These are phyloP conservation scores for Pseudogymnoascus sp. DNA, from an alignment of 2,329 filamentous ascomycete genomes.

Conservation along the genomic window DNA sequence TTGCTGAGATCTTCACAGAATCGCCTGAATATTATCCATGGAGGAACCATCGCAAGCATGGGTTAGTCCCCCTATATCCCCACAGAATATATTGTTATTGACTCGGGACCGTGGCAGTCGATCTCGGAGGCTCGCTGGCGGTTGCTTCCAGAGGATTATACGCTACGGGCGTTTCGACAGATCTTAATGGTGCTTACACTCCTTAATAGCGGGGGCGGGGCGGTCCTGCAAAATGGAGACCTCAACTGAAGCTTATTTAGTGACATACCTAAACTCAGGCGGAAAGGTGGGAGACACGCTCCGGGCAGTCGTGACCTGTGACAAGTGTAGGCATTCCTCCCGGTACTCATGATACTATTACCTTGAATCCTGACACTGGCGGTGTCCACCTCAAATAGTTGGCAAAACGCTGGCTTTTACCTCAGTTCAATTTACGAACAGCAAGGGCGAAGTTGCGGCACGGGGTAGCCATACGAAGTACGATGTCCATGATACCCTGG, in stretches of 20 bases:
- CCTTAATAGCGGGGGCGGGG: background rate
- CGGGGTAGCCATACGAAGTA: slow-evolving; percentile 62
- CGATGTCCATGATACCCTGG: slow-evolving; percentile 14
- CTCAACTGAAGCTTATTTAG: slow-evolving; percentile 30
- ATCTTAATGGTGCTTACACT: slow-evolving; percentile 47
- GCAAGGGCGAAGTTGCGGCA: slow-evolving; percentile 52
- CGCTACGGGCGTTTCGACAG: slow-evolving; percentile 57
- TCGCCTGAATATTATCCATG: slow-evolving; percentile 67
- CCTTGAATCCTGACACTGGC: slow-evolving; percentile 5
- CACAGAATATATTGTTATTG: background rate
- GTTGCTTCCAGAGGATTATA: slow-evolving; percentile 58
- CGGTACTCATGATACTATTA: background rate
- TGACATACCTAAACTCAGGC: slow-evolving; percentile 55
- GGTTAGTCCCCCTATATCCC: slow-evolving; percentile 16
- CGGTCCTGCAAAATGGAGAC: slow-evolving; percentile 1
- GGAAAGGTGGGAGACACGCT: slow-evolving; percentile 51
- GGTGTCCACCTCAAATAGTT: slow-evolving; percentile 34
- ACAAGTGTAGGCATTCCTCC: slow-evolving; percentile 44
- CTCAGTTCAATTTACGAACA: slow-evolving; percentile 51
- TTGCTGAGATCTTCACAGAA: slow-evolving; percentile 45
- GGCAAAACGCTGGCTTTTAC: slow-evolving; percentile 59
- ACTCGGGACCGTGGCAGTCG: slow-evolving; percentile 35
- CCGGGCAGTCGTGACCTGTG: slow-evolving; percentile 50
- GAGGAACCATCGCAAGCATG: slow-evolving; percentile 71
- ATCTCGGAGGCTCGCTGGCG: slow-evolving; percentile 57